Base-by-base conservation (phyloP, 139 green algal genomes). In the Chlamydomonas applanata region DNA sequence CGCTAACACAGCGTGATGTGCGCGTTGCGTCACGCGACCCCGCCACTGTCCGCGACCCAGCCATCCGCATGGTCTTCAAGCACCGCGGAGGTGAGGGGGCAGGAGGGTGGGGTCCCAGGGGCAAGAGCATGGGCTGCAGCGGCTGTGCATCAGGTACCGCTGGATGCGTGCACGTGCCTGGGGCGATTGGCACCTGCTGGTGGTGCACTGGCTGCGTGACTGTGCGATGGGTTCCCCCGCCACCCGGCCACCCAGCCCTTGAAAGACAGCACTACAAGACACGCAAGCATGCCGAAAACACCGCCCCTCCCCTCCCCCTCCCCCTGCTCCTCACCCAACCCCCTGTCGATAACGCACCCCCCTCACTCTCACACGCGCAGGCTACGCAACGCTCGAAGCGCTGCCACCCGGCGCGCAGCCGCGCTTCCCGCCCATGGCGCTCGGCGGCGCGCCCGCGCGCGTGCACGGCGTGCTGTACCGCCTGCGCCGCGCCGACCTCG, bases 391-490 rank as follows among this genome's bases (percentile, higher is more conserved):
- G 2, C 32, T 86, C 54, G 68, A 75, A 40, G n/a, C 17, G 25
- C 24, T 77, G 46, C 57, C 46, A 3, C 9, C 32, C 4, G 34
- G 45, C 14, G 29, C n/a, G 0, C 52, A 71, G 63, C 64, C 77
- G 0, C 63, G 71, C 0, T 83, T 76, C 46, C 57, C 27, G 11
- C 66, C 72, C 25, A 69, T 70, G 54, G 40, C 57, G 19, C 62
- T 36, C 0, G 25, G 20, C 4, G 20, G 29, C 3, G 59, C 20
- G n/a, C 20, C 25, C n/a, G 45, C 44, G 4, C 44, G 24, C 4
- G 79, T 88, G 33, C 79, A 88, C 54, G 83, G 83, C 57, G 83
- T 88, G 44, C 52, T 88, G 74, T 88, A 84, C 71, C 59, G 60
- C 30, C 30, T 85, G 5, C 60, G 44, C 1, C 53, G 44, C 25